phyloP scores from a whole-genome alignment of 768 basidiomycete species.

The Phylloporus sp. region DNA sequence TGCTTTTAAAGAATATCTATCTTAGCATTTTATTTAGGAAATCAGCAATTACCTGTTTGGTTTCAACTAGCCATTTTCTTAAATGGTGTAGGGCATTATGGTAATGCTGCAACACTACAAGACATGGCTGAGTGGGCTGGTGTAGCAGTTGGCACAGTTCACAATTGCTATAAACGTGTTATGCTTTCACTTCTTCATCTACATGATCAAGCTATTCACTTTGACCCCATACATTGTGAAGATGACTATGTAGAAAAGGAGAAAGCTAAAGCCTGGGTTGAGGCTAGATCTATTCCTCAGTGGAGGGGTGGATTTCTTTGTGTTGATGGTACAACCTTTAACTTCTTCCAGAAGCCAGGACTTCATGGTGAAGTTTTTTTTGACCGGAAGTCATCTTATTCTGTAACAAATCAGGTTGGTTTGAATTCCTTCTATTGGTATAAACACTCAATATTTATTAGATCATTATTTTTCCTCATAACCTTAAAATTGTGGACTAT shows the following conservation, averaged over 20 bases:
- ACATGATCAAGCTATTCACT: not conserved
- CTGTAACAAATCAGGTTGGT: constrained; percentile 14
- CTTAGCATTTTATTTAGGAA: too few species aligned
- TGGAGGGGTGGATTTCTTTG: constrained; percentile 7
- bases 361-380: constrained; percentile 12
- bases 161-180: too few species aligned
- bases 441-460: not conserved
- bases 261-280: constrained; percentile 1
- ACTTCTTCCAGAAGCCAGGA: constrained; percentile 14
- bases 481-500: constrained; percentile 7
- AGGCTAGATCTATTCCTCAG: not conserved
- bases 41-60: constrained; percentile 24
- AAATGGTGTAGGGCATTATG: constrained; percentile 1
- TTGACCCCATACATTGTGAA: not conserved
- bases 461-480: not conserved
- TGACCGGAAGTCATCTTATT: constrained; percentile 20
- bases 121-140: not conserved
- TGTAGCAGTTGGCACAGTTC: not conserved
- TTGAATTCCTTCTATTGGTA: not conserved
- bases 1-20: too few species aligned
- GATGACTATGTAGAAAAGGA: not conserved
- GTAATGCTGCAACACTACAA: not conserved
- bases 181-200: too few species aligned
- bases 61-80: constrained; percentile 28
- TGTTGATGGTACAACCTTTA: constrained; percentile 8